Evolutionary conservation across 371 early-diverging fungal genomes (phyloP), one percentile per base, ranked within the genome.

Genomic region (Lichtheimia hyalospora): DNA sequence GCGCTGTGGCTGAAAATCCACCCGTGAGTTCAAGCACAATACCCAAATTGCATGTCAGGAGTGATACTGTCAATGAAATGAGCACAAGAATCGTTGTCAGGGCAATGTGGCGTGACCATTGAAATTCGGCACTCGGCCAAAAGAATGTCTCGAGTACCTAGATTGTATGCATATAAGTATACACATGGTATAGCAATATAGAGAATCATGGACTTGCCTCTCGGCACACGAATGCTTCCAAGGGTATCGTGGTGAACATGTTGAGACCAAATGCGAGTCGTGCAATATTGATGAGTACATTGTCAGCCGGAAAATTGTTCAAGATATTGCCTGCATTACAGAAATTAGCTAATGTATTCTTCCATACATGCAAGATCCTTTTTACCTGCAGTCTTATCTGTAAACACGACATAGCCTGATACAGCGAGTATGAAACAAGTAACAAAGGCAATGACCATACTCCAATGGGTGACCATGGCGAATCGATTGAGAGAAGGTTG

Each of bases 231-330:
- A 90, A 88, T 2, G 84, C 77, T 54, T 91, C 92, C 60, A 91
- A 68, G 0, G 90, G 92, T 24, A 89, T 74, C 8, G 92, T 92
- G 0, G 91, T 88, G 54, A 91, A 89, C 92, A 92, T 90, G 70
- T 90, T 90, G 43, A 92, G 75, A 10, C 90, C 92, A 69, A 92
- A 91, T 39, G 88, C 85, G 49, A 91, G 77, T 6, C 92, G 83
- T 6, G 92, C 91, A 50, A 92, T 76, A 66, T 91, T 92, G 67
- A 91, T 91, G 16, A 90, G 66, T 20, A 83, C 57, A 60, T 86
- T 84, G 63, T 89, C 84, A 14, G 81, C 78, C 2, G 91, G 84
- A 56, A 92, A 91, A 69, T 90, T 91, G 71, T 91, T 92, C 34
- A 92, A 66, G 21, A 92, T 86, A 60, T 92, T 92, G 34, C 34